Conservation (phyloP, 768 basidiomycete genomes). For the Mycena amicta region DNA sequence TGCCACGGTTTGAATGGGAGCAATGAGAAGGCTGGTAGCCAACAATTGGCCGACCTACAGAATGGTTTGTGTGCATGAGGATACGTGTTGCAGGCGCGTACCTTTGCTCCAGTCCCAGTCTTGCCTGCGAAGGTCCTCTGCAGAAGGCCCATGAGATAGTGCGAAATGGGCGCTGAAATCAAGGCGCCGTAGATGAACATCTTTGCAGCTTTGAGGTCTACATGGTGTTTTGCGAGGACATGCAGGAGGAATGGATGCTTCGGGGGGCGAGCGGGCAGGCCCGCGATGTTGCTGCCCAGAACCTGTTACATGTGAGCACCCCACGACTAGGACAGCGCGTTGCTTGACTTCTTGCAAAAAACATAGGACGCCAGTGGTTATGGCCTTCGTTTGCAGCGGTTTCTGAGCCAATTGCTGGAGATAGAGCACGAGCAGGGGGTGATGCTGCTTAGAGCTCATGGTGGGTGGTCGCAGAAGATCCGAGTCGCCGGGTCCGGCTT, state of each 20-base stretch:
- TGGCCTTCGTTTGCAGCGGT: conserved; percentile 79
- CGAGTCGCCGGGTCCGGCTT: neutral
- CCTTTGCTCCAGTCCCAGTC: conserved; percentile 43
- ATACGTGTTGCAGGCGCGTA: too few species aligned
- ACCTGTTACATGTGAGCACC: neutral
- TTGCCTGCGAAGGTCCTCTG: conserved; percentile 80
- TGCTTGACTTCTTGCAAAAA: conserved; percentile 71
- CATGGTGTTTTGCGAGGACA: conserved; percentile 55
- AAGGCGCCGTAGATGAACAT: conserved; percentile 85
- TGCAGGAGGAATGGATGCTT: conserved; percentile 54
- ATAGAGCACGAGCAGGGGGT: conserved; percentile 67
- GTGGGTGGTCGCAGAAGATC: too few species aligned
- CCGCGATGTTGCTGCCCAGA: conserved; percentile 71
- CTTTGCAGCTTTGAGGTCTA: conserved; percentile 75
- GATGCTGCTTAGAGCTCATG: conserved; percentile 40
- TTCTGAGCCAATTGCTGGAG: conserved; percentile 64
- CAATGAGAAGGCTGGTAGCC: conserved; percentile 73
- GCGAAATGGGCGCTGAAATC: conserved; percentile 81
- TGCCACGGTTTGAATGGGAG: conserved; percentile 75
- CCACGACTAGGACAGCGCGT: neutral
- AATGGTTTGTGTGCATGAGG: neutral
- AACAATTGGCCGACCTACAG: conserved; percentile 65
- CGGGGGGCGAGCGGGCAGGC: conserved; percentile 52
- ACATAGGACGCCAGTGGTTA: conserved; percentile 69
- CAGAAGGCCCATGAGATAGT: conserved; percentile 69